Conservation (phyloP, 2,329 filamentous ascomycete species). For the Cytospora piceae region DNA sequence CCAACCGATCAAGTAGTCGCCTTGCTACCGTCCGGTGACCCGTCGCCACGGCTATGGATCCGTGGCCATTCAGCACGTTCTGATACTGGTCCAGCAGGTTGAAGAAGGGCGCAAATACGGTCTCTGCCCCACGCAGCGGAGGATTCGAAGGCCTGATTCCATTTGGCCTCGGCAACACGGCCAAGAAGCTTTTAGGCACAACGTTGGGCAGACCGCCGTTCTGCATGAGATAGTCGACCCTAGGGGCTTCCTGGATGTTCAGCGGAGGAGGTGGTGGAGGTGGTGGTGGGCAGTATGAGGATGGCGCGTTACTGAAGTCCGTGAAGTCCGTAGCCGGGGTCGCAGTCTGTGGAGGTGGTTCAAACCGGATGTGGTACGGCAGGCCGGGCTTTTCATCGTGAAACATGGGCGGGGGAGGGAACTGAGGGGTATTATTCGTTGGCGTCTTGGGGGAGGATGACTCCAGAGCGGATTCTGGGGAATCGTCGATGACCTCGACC, state of each 20-base stretch:
- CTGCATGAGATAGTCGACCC: constrained; percentile 90
- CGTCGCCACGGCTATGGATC: constrained; percentile 91
- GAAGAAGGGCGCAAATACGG: constrained; percentile 81
- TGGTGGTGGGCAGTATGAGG: constrained; percentile 51
- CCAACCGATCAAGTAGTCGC: constrained; percentile 83
- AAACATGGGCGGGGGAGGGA: constrained; percentile 50
- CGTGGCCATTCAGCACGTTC: constrained; percentile 77
- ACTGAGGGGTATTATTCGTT: constrained; percentile 54
- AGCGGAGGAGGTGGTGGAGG: constrained; percentile 76
- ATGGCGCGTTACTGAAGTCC: constrained; percentile 45
- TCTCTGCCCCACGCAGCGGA: constrained; percentile 68
- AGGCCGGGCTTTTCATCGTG: constrained; percentile 44
- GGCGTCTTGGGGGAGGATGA: constrained; percentile 63
- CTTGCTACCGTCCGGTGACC: constrained; percentile 95
- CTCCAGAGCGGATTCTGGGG: constrained; percentile 53
- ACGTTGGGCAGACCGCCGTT: constrained; percentile 78
- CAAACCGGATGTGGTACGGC: constrained; percentile 41
- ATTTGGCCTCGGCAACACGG: constrained; percentile 61
- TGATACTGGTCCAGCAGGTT: constrained; percentile 85
- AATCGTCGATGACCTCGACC: constrained; percentile 53
- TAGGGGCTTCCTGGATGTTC: constrained; percentile 70
- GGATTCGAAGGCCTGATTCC: constrained; percentile 64
- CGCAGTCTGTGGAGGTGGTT: constrained; percentile 45
- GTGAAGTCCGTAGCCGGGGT: constrained; percentile 49
- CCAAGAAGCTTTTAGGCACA: constrained; percentile 74